phyloP scores from a whole-genome alignment of 2,329 filamentous ascomycete genomes.

The Fusarium sp. region DNA sequence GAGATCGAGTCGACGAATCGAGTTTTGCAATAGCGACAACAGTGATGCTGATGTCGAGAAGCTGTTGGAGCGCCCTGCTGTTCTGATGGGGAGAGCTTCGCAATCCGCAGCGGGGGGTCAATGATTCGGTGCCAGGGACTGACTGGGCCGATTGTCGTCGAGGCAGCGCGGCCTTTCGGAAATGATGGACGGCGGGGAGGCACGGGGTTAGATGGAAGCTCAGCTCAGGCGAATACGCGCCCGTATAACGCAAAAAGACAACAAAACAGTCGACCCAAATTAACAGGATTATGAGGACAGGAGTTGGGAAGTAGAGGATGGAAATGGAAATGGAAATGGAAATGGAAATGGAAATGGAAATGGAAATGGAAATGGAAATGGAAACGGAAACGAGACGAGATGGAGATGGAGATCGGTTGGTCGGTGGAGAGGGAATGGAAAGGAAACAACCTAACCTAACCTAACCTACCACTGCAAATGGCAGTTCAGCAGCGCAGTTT shows the following conservation, averaged over 20 bases:
- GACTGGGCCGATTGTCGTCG: slow-evolving; percentile 35
- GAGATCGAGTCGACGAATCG: neutral
- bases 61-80: slow-evolving; percentile 19
- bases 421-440: slow-evolving; percentile 33
- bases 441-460: slow-evolving; percentile 9
- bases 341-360: slow-evolving; percentile 10
- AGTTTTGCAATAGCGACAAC: slow-evolving; percentile 2
- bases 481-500: no score
- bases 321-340: slow-evolving; percentile 2
- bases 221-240: slow-evolving; percentile 12
- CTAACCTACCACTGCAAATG: no score
- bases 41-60: slow-evolving; percentile 27
- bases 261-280: slow-evolving; percentile 3
- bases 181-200: slow-evolving; percentile 24
- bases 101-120: slow-evolving; percentile 38
- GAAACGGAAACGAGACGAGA: slow-evolving; percentile 2
- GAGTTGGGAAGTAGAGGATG: slow-evolving; percentile 9
- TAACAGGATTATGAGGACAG: neutral
- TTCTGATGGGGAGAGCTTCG: slow-evolving; percentile 44
- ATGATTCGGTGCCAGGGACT: slow-evolving; percentile 35
- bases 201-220: slow-evolving; percentile 2
- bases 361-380: slow-evolving; percentile 18
- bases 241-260: slow-evolving; percentile 8
- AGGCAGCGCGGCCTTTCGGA: slow-evolving; percentile 36
- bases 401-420: slow-evolving; percentile 38